A percentile compares a stretch with the other conserved stretches of the same genome.
Evolutionary conservation across 2,329 filamentous ascomycete species (phyloP).

Genomic region (Anisogramma anomala): DNA sequence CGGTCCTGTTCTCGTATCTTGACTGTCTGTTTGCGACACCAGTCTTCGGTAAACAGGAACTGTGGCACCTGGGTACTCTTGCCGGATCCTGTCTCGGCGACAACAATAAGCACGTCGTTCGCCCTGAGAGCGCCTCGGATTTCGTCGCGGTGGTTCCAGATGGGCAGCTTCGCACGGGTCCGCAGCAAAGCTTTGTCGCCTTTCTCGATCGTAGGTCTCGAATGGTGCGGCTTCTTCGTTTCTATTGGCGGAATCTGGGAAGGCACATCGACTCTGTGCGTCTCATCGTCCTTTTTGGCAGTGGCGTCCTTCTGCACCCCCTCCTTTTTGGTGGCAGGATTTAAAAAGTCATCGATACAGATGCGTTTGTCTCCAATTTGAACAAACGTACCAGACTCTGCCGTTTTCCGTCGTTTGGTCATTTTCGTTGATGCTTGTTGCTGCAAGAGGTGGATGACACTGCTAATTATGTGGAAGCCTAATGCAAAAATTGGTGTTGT

Average conservation of each 20-base stretch:
- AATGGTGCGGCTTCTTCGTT: constrained; percentile 19
- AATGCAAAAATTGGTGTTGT: too few relatives aligned
- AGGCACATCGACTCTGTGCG: neutral
- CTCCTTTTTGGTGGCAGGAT: constrained; percentile 23
- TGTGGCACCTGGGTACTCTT: constrained; percentile 96
- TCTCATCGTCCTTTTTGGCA: neutral
- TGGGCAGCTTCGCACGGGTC: constrained; percentile 60
- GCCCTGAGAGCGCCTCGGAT: constrained; percentile 54
- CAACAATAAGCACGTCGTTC: constrained; percentile 70
- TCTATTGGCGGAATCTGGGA: too few relatives aligned
- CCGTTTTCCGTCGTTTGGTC: constrained; percentile 20
- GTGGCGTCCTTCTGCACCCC: neutral
- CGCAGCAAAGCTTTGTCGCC: constrained; percentile 18
- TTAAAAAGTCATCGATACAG: constrained; percentile 38
- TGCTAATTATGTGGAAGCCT: too few relatives aligned
- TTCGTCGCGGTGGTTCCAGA: constrained; percentile 61
- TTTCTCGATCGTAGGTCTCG: neutral
- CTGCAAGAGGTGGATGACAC: neutral
- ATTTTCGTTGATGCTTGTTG: constrained; percentile 14
- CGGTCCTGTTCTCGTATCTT: constrained; percentile 27
- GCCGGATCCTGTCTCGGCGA: constrained; percentile 90
- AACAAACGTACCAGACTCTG: constrained; percentile 27
- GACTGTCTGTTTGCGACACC: constrained; percentile 56
- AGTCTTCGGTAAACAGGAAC: constrained; percentile 66
- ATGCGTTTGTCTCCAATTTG: constrained; percentile 38